Conservation (phyloP, 306 rosid genomes). For the Corylus heterophylla region DNA sequence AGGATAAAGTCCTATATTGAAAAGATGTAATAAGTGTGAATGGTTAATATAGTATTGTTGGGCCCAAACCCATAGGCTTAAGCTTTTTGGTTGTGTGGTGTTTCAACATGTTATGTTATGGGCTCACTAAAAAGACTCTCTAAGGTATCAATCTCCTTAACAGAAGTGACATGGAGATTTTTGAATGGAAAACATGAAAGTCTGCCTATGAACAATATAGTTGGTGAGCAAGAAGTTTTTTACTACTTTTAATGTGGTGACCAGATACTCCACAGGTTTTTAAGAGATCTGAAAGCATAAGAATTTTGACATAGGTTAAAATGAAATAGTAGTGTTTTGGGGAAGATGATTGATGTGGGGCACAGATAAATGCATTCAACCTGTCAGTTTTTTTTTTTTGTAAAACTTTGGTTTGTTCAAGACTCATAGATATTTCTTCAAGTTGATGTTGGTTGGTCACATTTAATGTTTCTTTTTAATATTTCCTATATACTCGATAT, state of each 20-base stretch:
- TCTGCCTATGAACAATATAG: not conserved
- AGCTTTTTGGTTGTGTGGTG: no score
- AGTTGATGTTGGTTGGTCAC: not conserved
- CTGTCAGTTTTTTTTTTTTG: not conserved
- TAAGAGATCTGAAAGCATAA: conserved; percentile 2
- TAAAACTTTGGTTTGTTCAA: not conserved
- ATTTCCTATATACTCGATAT: not conserved
- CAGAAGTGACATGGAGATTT: not conserved
- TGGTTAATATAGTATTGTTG: no score
- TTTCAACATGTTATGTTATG: no score
- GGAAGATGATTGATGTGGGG: not conserved
- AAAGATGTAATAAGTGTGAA: no score
- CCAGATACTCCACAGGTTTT: not conserved
- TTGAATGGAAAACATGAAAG: not conserved
- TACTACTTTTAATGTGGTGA: not conserved
- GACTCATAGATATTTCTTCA: not conserved
- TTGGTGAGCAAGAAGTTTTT: not conserved
- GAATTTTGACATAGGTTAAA: not conserved
- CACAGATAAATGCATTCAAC: not conserved
- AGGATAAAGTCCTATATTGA: no score
- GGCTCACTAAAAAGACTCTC: no score
- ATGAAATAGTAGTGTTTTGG: not conserved
- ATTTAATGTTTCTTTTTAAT: not conserved
- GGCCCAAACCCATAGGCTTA: no score
- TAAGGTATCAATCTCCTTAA: no score